phyloP scores from a whole-genome alignment of 2,329 filamentous ascomycete species.

The Zymoseptoria passerinii region DNA sequence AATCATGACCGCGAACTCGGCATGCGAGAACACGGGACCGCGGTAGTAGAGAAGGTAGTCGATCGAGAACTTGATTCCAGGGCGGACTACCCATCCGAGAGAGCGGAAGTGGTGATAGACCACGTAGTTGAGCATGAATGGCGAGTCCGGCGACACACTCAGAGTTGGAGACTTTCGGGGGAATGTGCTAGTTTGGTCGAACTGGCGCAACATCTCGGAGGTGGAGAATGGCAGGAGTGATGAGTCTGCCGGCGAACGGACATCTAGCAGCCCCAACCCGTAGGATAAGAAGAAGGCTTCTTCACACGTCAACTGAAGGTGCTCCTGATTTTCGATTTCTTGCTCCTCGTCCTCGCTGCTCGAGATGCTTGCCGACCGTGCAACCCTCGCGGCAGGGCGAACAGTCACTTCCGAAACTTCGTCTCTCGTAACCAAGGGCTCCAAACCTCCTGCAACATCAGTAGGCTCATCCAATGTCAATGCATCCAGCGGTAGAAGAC shows the following conservation, averaged over 20 bases:
- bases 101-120: constrained; percentile 96
- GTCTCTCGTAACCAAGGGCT: background rate
- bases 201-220: constrained; percentile 50
- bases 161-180: constrained; percentile 59
- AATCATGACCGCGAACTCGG: constrained; percentile 82
- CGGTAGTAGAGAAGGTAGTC: constrained; percentile 93
- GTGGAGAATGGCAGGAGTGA: constrained; percentile 14
- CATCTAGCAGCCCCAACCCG: constrained; percentile 62
- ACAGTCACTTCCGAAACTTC: constrained; percentile 1
- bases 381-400: background rate
- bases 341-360: constrained; percentile 8
- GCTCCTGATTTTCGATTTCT: constrained; percentile 52
- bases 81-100: constrained; percentile 85
- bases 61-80: constrained; percentile 88
- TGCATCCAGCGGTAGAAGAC: constrained; percentile 15
- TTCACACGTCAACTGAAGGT: constrained; percentile 83
- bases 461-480: constrained; percentile 8
- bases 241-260: constrained; percentile 40
- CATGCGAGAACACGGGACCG: constrained; percentile 88
- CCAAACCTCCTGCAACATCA: constrained; percentile 2
- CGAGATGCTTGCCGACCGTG: background rate
- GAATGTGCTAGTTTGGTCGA: constrained; percentile 35
- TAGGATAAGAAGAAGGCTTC: constrained; percentile 89
- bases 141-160: constrained; percentile 57
- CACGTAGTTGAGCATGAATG: constrained; percentile 77